Evolutionary conservation across 2,329 filamentous ascomycete genomes (phyloP), one percentile per base, ranked within the genome.

Genomic region (Grosmannia huntii): DNA sequence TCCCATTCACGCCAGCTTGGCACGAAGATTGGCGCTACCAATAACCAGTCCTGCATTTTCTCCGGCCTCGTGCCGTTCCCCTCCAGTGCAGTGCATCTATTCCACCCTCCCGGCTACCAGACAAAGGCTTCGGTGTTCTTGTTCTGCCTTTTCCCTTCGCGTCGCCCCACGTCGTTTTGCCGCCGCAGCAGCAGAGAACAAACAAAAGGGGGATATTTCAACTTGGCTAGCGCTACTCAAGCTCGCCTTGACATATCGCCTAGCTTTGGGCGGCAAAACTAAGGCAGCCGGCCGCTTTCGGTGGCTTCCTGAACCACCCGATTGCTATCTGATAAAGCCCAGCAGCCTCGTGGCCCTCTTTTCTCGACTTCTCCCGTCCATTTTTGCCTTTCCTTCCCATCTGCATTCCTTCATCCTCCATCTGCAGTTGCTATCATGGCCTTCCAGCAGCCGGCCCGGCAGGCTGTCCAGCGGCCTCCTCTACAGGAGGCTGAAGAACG

Each of bases 381-480:
- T 27, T 52, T 31, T 53, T 41, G 6, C 33, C 5, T 19, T n/a
- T 16, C 23, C 27, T 50, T 28, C n/a, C 48, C 23, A 16, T 36
- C 27, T 49, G 16, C 21, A 25, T 21, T 38, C 54, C 1, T 54
- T 23, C 14, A 21, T 52, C 38, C 1, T 57, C 48, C 25, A 28
- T 50, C 48, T 19, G 9, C 50, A 12, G 28, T 28, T 4, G 10
- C 16, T 16, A 14, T 12, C 41, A 63, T 65, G 64, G 64, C 64
- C 14, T 65, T 65, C 55, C 64, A 65, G 21, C 64, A 65, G 44
- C 59, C 63, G 1, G 59, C 62, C 10, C 75, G 77, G 58, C 78
- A 79, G 66, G 68, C 75, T 28, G 68, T 75, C 27, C 79, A 78
- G 64, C 75, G 80, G 62, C 71, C 73, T 60, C 72, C 71, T 53